Evolutionary conservation across 2,329 filamentous ascomycete species (phyloP), one percentile per base, ranked within the genome.

Genomic region (Calycina marina): DNA sequence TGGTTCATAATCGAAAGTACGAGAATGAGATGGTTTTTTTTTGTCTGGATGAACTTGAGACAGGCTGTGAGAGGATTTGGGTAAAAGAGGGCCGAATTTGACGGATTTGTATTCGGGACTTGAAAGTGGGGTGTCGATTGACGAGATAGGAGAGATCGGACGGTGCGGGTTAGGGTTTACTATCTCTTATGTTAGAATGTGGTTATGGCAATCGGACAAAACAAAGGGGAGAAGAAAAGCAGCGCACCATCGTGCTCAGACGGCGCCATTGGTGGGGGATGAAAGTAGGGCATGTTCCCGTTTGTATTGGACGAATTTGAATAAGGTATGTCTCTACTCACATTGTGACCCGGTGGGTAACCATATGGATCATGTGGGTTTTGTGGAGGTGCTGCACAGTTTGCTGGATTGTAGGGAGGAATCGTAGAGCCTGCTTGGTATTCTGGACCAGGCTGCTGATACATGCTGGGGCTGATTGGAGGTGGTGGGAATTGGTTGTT

Each of bases 301-400:
- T 29, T 35, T 18, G 34, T 18, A 35, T 25, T 31, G 31, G 29
- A 29, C 27, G 34, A 15, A 31, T 34, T 28, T 30, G 20, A 37
- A 35, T 29, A 30, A 34, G 36, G 40, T 35, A 39, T 32, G 38
- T 35, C 35, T 44, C 39, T 35, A 53, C 50, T 53, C 49, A 53
- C 50, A 51, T 53, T 50, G 32, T 50, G 44, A 46, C 45, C 47
- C 18, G 44, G 35, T 10, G 46, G 43, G 28, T 49, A 44, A 9
- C 41, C 40, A 35, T 42, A 43, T 13, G 39, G 32, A 25, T 51
- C 44, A 34, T 40, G 37, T 27, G 33, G 26, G 18, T 12, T 37
- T 33, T 44, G 46, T 25, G 32, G 34, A n/a, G n/a, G n/a, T n/a
- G n/a, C n/a, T 16, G 40, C 47, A 36, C 49, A 50, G 28, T 52